Evolutionary conservation across 805 yeast species (phyloP), one percentile per base, ranked within the genome.

Genomic region (Tanozyma kutaoensis): DNA sequence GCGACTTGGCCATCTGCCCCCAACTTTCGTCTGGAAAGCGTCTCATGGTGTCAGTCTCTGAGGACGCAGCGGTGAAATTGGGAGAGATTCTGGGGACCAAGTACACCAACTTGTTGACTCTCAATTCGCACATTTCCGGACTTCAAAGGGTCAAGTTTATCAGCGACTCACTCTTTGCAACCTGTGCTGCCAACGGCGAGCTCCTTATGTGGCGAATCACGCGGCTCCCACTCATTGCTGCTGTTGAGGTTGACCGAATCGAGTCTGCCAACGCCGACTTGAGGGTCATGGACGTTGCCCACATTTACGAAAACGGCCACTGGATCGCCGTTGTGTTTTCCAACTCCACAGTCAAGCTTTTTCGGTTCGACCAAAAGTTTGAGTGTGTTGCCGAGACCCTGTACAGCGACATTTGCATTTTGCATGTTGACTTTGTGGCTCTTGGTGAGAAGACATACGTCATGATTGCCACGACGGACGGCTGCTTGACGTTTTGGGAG

Each of bases 181-280:
- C 58, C 31, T 67, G 81, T 2, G 79, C 86, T 14, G 93, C 95
- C 0, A 69, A 91, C 43, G 98, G 91, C 47, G 98, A 91, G 51
- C 66, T 91, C 24, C 67, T 68, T 35, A 52, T 82, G 5, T 91
- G 98, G 98, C 66, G 66, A 31, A 36, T 84, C 2, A 48, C 58
- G 20, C 49, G 52, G 4, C 34, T 46, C 8, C 39, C 46, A 11
- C 44, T 45, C 10, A 72, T 77, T 1, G 59, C 65, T 16, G 62
- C 77, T 15, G 44, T 44, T 0, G 60, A 72, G 22, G 53, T 52
- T 24, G 66, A 75, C 4, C 51, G 69, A 1, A 52, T 86, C 16
- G 70, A 69, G 3, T 71, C 82, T 2, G 55, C 64, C 10, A 68
- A 70, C 30, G 93, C 94, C 0, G 97, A 91, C 48, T 58, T 91